Percentiles rank a stretch among this genome's conserved stretches.
These are phyloP conservation scores for Panaeolus papilionaceus DNA, from an alignment of 768 basidiomycete species.

Conservation along the genomic window DNA sequence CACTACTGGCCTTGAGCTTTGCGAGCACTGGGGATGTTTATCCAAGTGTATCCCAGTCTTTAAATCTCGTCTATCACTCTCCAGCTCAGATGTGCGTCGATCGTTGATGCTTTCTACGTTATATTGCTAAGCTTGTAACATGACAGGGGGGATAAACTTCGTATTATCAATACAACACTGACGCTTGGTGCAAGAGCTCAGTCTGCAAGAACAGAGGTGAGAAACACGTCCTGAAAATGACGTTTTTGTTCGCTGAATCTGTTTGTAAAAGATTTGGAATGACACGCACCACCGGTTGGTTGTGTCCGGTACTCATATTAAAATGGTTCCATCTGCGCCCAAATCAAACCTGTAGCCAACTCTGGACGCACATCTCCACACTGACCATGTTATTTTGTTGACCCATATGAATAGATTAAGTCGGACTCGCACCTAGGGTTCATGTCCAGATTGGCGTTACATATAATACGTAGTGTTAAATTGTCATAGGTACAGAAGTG, in stretches of 20 bases:
- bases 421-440: not conserved
- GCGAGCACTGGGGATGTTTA: slow-evolving; percentile 29
- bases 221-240: slow-evolving; percentile 7
- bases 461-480: not conserved
- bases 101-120: not conserved
- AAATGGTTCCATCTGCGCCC: slow-evolving; percentile 52
- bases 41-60: slow-evolving; percentile 52
- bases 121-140: not conserved
- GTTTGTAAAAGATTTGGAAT: slow-evolving; percentile 57
- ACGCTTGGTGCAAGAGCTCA: slow-evolving; percentile 51
- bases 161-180: slow-evolving; percentile 57
- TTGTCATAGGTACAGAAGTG: slow-evolving; percentile 7
- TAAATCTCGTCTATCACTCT: slow-evolving; percentile 60
- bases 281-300: slow-evolving; percentile 53
- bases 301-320: slow-evolving; percentile 59
- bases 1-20: slow-evolving; percentile 41
- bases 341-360: slow-evolving; percentile 19
- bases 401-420: not conserved
- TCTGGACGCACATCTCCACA: too few relatives aligned
- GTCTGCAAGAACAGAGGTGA: slow-evolving; percentile 57
- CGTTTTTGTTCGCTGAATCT: not conserved
- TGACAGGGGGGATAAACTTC: slow-evolving; percentile 53
- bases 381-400: too few relatives aligned
- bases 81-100: slow-evolving; percentile 51
- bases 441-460: not conserved